Conservation (phyloP, 768 basidiomycete genomes). For the Trametopsis cervina region DNA sequence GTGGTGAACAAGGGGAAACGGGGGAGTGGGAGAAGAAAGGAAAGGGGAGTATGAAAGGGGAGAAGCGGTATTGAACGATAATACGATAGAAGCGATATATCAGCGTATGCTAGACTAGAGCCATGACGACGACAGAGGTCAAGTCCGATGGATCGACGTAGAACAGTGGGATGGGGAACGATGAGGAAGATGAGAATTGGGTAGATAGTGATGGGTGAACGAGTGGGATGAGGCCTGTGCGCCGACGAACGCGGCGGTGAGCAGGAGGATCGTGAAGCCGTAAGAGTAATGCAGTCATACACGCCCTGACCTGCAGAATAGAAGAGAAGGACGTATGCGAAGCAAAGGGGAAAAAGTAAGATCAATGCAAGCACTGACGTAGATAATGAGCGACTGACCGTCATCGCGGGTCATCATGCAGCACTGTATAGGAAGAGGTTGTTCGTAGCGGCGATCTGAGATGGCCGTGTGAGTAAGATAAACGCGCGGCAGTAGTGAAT, state of each 20-base stretch:
- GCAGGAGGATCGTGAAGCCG: not conserved
- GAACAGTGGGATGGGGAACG: not conserved
- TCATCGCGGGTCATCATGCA: constrained; percentile 26
- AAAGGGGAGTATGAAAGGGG: constrained; percentile 1
- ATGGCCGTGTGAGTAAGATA: no score
- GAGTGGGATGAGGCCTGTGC: constrained; percentile 4
- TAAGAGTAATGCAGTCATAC: not conserved
- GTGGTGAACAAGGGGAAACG: constrained; percentile 1
- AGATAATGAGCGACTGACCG: not conserved
- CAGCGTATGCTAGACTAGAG: constrained; percentile 10
- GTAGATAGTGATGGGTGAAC: constrained; percentile 5
- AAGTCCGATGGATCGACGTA: constrained; percentile 4
- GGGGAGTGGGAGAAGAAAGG: constrained; percentile 3
- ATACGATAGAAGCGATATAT: constrained; percentile 9
- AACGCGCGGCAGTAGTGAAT: not conserved
- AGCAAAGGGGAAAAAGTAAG: not conserved
- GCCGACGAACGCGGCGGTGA: no score
- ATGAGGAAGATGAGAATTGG: not conserved
- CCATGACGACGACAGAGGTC: constrained; percentile 8
- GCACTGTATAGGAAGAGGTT: constrained; percentile 86
- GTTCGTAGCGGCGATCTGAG: constrained; percentile 92
- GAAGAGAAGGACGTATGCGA: not conserved
- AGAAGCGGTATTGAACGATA: constrained; percentile 5
- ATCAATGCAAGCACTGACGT: not conserved
- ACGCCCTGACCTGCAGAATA: not conserved